A percentile compares a stretch with the other conserved stretches of the same genome.
phyloP scores from a whole-genome alignment of 2,329 filamentous ascomycete species.

The Fusarium longipes region DNA sequence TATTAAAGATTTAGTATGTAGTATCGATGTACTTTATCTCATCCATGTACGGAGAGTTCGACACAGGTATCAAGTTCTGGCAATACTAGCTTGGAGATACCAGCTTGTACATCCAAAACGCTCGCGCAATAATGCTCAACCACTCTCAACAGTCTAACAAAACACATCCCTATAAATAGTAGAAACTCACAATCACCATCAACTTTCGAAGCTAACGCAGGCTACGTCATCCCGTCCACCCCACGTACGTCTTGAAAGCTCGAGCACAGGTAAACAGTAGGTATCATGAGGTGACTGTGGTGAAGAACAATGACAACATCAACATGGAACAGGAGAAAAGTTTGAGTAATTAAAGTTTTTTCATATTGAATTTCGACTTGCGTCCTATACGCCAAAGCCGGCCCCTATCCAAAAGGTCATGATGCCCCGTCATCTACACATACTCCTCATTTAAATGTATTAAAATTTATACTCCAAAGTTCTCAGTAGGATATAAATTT shows the following conservation, averaged over 20 bases:
- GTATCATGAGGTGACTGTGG: slow-evolving; percentile 30
- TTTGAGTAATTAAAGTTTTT: not conserved
- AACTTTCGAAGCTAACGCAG: slow-evolving; percentile 10
- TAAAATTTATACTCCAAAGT: slow-evolving; percentile 42
- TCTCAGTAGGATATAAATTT: slow-evolving; percentile 21
- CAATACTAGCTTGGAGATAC: not conserved
- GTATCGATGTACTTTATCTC: not conserved
- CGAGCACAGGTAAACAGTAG: not conserved
- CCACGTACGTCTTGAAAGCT: not conserved
- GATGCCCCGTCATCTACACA: slow-evolving; percentile 22
- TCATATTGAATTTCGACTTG: slow-evolving; percentile 22
- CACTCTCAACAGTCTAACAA: not conserved
- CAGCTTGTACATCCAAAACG: not conserved
- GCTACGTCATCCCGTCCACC: slow-evolving; percentile 31
- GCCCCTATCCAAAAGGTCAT: slow-evolving; percentile 36
- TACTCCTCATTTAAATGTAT: slow-evolving; percentile 44
- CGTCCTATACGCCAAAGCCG: slow-evolving; percentile 16
- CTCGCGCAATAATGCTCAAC: not conserved
- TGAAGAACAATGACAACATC: not conserved
- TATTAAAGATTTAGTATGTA: not conserved
- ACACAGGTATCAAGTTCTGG: not conserved
- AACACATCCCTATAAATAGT: not conserved
- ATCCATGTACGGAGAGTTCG: not conserved
- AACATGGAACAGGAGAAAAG: not conserved
- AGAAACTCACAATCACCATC: not conserved